Base-by-base conservation (phyloP, 2,329 filamentous ascomycete genomes). In the Didymosphaeria variabile region DNA sequence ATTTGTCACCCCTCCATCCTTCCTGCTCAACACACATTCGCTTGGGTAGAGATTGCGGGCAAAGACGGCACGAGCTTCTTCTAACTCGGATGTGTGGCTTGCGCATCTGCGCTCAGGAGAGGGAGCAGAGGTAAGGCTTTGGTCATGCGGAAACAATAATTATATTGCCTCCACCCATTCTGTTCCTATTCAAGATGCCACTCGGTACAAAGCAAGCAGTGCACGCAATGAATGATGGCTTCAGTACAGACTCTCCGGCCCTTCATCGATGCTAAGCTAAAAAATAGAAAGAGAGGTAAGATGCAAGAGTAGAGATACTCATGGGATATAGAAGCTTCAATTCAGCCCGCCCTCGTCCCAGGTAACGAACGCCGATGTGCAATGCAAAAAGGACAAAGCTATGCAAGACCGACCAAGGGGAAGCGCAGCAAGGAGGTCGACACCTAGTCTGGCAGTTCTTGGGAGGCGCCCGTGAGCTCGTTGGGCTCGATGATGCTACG, bases 401-500 rank as follows among this genome's bases (percentile, higher is more conserved):
- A 58, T 55, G 32, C 56, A 63, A 31, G 47, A 59, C 49, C 50
- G 5, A 21, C 46, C 34, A 26, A 44, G 51, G 36, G 23, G 21
- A 53, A 57, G 42, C 32, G 62, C 46, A 21, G 49, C 36, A 46
- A 23, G 29, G 13, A 53, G 13, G 19, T 38, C 12, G n/a, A 23
- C 34, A 23, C 26, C 63, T 74, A 76, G 44, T 75, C 73, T 5
- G 67, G 64, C 15, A 75, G 55, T 38, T 76, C 74, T 55, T 75
- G 72, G 19, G 73, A 72, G 23, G 60, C 67, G 55, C 71, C 72
- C 36, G 68, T 60, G 57, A 77, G 71, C 61, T 78, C 76, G 45
- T 72, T 77, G 8, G 74, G 73, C 64, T 78, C 76, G 17, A 77
- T 67, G 23, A 78, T 69, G 49, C 75, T 78, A 50, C 19, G 45